These are phyloP conservation scores for Populus ilicifolia DNA, from an alignment of 345 rosid genomes.

Conservation along the genomic window DNA sequence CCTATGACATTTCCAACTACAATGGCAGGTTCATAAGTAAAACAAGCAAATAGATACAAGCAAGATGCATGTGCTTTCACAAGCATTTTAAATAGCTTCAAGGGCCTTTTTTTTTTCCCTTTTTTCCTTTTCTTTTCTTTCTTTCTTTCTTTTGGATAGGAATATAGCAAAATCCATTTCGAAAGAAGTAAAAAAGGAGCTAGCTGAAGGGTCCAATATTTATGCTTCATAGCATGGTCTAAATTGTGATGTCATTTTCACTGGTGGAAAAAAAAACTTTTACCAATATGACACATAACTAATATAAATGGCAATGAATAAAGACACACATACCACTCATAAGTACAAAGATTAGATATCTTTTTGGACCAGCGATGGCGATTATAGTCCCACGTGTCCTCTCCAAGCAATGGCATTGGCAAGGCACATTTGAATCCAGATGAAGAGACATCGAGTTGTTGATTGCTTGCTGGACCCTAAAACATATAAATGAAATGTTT, in stretches of 20 bases:
- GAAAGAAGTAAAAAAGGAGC: background rate
- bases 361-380: slow-evolving; percentile 46
- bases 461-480: slow-evolving; percentile 33
- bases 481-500: slow-evolving; percentile 8
- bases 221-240: background rate
- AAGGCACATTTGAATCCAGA: slow-evolving; percentile 20
- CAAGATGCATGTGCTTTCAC: background rate
- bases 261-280: background rate
- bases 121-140: background rate
- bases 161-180: background rate
- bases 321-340: slow-evolving; percentile 47
- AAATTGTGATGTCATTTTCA: background rate
- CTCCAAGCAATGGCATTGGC: slow-evolving; percentile 29
- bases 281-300: background rate
- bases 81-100: background rate
- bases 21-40: slow-evolving; percentile 3
- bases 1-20: slow-evolving; percentile 62
- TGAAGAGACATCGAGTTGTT: slow-evolving; percentile 12
- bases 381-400: slow-evolving; percentile 51
- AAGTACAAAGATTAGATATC: slow-evolving; percentile 59
- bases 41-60: background rate
- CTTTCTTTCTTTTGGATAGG: background rate
- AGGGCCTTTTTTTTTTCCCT: background rate
- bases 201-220: background rate
- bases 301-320: background rate